A percentile compares a stretch with the other conserved stretches of the same genome.
These are phyloP conservation scores for Chrysanthemum seticuspe DNA, from an alignment of 129 eudicot species.

Conservation along the genomic window DNA sequence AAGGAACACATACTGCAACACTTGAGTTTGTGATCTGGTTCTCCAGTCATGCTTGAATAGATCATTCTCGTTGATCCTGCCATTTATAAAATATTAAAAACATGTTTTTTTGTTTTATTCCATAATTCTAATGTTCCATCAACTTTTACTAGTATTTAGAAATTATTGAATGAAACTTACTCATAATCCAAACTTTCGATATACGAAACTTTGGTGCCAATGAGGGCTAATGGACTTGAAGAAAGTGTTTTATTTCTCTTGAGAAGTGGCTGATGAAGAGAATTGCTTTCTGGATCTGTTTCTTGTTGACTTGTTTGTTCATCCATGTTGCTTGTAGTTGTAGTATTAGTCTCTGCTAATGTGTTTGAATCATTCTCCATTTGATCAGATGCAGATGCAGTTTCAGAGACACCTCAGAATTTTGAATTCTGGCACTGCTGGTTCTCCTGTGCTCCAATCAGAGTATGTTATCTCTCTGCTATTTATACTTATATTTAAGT, in stretches of 20 bases:
- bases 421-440: constrained; percentile 12
- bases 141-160: background rate
- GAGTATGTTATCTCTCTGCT: background rate
- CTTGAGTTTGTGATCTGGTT: constrained; percentile 83
- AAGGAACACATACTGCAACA: constrained; percentile 74
- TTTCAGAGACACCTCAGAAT: background rate
- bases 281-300: constrained; percentile 62
- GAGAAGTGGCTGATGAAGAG: constrained; percentile 64
- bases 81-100: constrained; percentile 7
- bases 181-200: constrained; percentile 95
- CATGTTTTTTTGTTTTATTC: background rate
- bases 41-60: constrained; percentile 98
- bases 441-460: constrained; percentile 3
- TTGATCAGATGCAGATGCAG: constrained; percentile 28
- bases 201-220: constrained; percentile 91
- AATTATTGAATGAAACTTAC: constrained; percentile 36
- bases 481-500: constrained; percentile 2
- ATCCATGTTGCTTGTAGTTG: constrained; percentile 22
- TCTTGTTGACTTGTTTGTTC: constrained; percentile 41
- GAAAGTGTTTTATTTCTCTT: constrained; percentile 79
- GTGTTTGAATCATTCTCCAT: constrained; percentile 48
- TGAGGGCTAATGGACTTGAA: constrained; percentile 73
- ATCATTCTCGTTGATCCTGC: constrained; percentile 95
- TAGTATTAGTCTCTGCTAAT: constrained; percentile 28
- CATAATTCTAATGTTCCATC: too few relatives aligned